Evolutionary conservation across 176 grass and related monocot species (phyloP).

Genomic region (Lolium multiflorum): DNA sequence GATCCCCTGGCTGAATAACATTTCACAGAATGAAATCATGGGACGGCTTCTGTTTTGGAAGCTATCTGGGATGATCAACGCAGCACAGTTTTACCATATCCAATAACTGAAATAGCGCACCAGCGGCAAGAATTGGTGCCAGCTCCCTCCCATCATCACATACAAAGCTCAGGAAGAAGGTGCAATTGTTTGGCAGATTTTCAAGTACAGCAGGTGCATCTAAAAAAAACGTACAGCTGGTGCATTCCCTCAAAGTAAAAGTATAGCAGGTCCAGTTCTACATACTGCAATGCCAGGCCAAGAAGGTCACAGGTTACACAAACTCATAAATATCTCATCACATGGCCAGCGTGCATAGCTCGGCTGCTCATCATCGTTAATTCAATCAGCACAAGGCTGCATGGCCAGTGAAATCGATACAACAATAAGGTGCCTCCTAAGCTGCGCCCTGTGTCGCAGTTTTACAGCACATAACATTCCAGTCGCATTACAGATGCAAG

Average conservation of each 20-base stretch:
- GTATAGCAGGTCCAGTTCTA: background rate
- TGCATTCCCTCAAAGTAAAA: background rate
- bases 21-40: background rate
- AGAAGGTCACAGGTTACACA: background rate
- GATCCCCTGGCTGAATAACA: background rate
- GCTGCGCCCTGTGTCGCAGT: conserved; percentile 20
- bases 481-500: conserved; percentile 38
- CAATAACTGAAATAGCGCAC: too few relatives aligned
- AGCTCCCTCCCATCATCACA: too few relatives aligned
- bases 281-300: background rate
- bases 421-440: conserved; percentile 12
- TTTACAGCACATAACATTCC: conserved; percentile 34
- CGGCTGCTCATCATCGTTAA: conserved; percentile 22
- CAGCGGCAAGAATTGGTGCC: too few relatives aligned
- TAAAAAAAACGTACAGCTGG: too few relatives aligned
- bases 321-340: background rate
- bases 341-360: conserved; percentile 13
- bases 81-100: too few relatives aligned
- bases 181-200: too few relatives aligned
- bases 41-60: background rate
- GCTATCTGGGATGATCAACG: background rate
- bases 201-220: background rate
- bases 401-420: conserved; percentile 23
- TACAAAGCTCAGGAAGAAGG: too few relatives aligned
- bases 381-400: conserved; percentile 6